Evolutionary conservation across 23 red algal genomes (phyloP).

Genomic region (Chondrus crispus): DNA sequence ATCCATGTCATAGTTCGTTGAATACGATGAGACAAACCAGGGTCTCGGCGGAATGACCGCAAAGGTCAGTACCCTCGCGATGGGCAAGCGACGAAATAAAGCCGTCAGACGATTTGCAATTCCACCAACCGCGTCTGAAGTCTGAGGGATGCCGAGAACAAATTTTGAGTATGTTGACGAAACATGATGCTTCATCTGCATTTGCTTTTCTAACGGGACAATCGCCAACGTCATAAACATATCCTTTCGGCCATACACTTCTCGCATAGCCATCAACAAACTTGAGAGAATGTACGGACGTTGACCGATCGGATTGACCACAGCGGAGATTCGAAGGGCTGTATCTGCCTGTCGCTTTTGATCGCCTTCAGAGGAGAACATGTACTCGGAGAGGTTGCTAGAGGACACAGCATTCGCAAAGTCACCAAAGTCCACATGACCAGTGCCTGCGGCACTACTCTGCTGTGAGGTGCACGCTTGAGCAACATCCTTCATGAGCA

Average conservation of each 20-base stretch:
- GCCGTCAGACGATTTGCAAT: background rate
- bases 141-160: background rate
- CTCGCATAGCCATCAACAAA: constrained; percentile 26
- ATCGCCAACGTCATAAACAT: constrained; percentile 2
- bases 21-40: constrained; percentile 75
- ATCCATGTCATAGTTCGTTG: constrained; percentile 85
- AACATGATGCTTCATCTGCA: background rate
- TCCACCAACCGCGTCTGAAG: background rate
- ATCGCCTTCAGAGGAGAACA: background rate
- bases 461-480: background rate
- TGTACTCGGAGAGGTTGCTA: background rate
- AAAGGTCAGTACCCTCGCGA: constrained; percentile 63
- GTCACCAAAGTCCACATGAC: too few species aligned
- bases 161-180: constrained; percentile 42
- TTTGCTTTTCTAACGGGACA: background rate
- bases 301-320: constrained; percentile 31
- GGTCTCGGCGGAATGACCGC: constrained; percentile 60
- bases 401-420: background rate
- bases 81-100: constrained; percentile 57
- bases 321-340: constrained; percentile 14
- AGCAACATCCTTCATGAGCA: background rate
- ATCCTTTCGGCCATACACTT: constrained; percentile 20
- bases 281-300: constrained; percentile 20
- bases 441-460: background rate
- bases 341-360: background rate